Base-by-base conservation (phyloP, 345 rosid species). In the Luvunga scandens region DNA sequence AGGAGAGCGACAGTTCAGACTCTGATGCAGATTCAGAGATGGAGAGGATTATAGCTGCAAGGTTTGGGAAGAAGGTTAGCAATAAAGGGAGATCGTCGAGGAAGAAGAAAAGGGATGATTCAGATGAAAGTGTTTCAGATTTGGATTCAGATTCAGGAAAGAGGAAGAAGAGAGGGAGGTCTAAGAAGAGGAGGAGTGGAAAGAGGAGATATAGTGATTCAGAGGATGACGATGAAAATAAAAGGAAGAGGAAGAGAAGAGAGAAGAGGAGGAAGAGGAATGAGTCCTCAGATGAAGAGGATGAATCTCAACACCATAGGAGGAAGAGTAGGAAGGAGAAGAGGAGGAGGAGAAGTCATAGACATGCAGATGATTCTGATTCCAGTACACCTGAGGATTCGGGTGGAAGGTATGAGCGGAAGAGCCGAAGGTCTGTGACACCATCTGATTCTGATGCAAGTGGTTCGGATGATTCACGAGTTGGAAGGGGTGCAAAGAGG, bases 1-100 rank as follows among this genome's bases (percentile, higher is more conserved):
- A 91, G 14, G 98, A 91, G 83, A 92, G 90, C 61, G 98, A 95
- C 78, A 91, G 85, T 78, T 87, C 91, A 1, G 98, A 94, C 82
- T 91, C 95, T 0, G 98, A 92, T 81, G 98, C 76, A 59, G 94
- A 94, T 85, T 85, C 94, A 0, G 98, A 92, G 84, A 94, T 94
- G 57, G 99, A 94, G 91, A 92, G 88, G 89, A 90, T 92, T 75
- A 87, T 96, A 73, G 99, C 98, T 63, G 83, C 84, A 80, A 84
- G 97, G 77, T 81, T 66, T 77, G 97, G 97, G 70, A 92, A 88
- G 90, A 93, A 90, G 88, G 81, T 57, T 31, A 18, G 86, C 73
- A 56, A 81, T 28, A 79, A 77, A 71, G 83, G 75, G 73, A 88
- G 78, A 86, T 81, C 77, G 4, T 81, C 81, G 1, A 85, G 83